Percentiles rank a stretch among this genome's conserved stretches.
These are phyloP conservation scores for Mycena venus DNA, from an alignment of 768 basidiomycete species.

Conservation along the genomic window DNA sequence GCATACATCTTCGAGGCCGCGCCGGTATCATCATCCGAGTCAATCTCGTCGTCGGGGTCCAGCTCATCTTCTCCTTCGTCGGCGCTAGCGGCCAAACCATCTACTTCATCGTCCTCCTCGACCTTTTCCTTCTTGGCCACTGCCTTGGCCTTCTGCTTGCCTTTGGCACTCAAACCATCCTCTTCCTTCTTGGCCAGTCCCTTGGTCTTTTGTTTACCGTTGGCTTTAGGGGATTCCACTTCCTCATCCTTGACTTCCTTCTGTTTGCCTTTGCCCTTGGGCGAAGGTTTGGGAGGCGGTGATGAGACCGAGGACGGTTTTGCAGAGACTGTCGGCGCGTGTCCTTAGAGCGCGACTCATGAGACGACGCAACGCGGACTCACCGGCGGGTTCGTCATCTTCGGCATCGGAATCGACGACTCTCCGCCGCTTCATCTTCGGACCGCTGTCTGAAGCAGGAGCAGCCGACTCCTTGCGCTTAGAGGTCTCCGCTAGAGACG, in stretches of 20 bases:
- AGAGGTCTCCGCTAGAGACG: constrained; percentile 50
- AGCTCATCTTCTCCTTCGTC: constrained; percentile 57
- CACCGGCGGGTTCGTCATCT: constrained; percentile 42
- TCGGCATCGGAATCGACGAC: constrained; percentile 71
- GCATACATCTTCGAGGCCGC: constrained; percentile 75
- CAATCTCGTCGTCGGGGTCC: constrained; percentile 53
- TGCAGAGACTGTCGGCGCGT: not conserved
- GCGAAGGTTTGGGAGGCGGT: constrained; percentile 18
- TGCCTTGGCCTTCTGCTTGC: constrained; percentile 31
- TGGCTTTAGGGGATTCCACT: not conserved
- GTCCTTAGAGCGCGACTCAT: not conserved
- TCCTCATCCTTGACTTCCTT: constrained; percentile 15
- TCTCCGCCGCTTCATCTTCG: constrained; percentile 64
- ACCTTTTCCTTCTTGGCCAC: constrained; percentile 39
- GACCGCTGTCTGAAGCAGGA: constrained; percentile 42
- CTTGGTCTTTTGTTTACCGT: constrained; percentile 31
- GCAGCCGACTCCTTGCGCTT: constrained; percentile 53
- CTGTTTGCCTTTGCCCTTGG: constrained; percentile 37
- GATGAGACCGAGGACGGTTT: constrained; percentile 18
- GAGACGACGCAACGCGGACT: constrained; percentile 1
- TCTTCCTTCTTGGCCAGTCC: constrained; percentile 34
- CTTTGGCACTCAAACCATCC: constrained; percentile 2
- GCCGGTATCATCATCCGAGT: constrained; percentile 60
- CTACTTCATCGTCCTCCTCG: constrained; percentile 46
- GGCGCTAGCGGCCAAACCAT: constrained; percentile 38